These are phyloP conservation scores for Liriodendron chinense DNA, from an alignment of 164 flowering plant species.

Conservation along the genomic window DNA sequence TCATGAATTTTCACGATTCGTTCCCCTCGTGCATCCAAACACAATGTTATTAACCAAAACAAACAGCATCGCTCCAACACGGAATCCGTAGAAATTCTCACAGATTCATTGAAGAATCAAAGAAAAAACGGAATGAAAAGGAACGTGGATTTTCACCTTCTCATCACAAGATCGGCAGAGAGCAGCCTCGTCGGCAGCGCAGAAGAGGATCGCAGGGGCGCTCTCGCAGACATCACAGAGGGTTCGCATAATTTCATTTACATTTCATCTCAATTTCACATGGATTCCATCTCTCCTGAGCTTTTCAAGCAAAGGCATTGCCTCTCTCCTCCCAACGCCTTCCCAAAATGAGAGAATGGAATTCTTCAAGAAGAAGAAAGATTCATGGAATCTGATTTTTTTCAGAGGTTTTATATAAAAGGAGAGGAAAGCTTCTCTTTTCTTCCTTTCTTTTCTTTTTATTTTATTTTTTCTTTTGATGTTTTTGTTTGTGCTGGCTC, in stretches of 20 bases:
- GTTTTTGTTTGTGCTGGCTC: not conserved
- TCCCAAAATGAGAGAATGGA: not conserved
- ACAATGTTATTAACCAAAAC: too few relatives aligned
- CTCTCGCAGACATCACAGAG: constrained; percentile 74
- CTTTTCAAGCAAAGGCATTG: constrained; percentile 4
- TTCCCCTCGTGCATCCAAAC: not conserved
- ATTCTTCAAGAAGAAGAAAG: not conserved
- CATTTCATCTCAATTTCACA: not conserved
- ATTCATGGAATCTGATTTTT: not conserved
- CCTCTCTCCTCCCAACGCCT: constrained; percentile 4
- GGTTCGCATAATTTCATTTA: constrained; percentile 44
- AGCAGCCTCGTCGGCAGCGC: constrained; percentile 83
- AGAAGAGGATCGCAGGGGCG: constrained; percentile 65
- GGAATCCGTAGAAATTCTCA: not conserved
- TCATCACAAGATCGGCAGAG: constrained; percentile 66
- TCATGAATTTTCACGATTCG: not conserved
- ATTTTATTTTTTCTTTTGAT: too few relatives aligned
- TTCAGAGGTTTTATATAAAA: not conserved
- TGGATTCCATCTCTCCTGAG: constrained; percentile 11
- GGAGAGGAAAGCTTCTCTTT: not conserved
- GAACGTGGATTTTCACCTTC: constrained; percentile 30
- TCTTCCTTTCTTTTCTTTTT: not conserved
- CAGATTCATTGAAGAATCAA: not conserved
- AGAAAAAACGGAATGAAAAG: not conserved
- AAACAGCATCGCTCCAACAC: not conserved